These are phyloP conservation scores for Saccharomycopsis sp. DNA, from an alignment of 805 yeast species.

Conservation along the genomic window DNA sequence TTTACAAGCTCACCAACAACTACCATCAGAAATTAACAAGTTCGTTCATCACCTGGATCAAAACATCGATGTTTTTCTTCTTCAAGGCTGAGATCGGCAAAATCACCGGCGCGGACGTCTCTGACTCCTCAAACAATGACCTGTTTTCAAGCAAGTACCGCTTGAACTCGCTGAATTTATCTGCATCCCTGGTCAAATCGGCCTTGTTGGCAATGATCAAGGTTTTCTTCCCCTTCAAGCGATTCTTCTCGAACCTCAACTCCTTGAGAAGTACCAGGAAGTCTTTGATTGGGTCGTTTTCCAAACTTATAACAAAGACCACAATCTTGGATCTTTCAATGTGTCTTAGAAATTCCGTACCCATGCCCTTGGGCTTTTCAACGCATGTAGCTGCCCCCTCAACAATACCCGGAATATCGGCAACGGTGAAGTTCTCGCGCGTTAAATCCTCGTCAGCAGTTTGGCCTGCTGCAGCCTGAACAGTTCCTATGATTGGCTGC, in stretches of 20 bases:
- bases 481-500: constrained; percentile 88
- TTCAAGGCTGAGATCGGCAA: constrained; percentile 81
- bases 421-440: constrained; percentile 67
- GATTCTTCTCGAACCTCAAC: constrained; percentile 48
- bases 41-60: constrained; percentile 67
- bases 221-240: constrained; percentile 54
- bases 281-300: constrained; percentile 60
- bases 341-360: constrained; percentile 85
- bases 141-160: constrained; percentile 33
- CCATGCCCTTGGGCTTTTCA: constrained; percentile 78
- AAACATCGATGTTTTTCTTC: constrained; percentile 63
- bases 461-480: constrained; percentile 54
- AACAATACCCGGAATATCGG: constrained; percentile 95
- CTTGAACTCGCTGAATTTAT: constrained; percentile 40
- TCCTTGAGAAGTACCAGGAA: constrained; percentile 58
- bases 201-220: constrained; percentile 93
- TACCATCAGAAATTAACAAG: background rate
- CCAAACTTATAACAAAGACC: constrained; percentile 80
- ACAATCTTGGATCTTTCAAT: constrained; percentile 87
- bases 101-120: constrained; percentile 48
- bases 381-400: constrained; percentile 60
- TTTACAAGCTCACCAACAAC: no score
- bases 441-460: constrained; percentile 29
- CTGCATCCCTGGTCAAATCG: constrained; percentile 51
- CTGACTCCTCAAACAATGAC: constrained; percentile 7